Conservation (phyloP, 1,284 basidiomycete species). For the Anthracocystis walkeri region DNA sequence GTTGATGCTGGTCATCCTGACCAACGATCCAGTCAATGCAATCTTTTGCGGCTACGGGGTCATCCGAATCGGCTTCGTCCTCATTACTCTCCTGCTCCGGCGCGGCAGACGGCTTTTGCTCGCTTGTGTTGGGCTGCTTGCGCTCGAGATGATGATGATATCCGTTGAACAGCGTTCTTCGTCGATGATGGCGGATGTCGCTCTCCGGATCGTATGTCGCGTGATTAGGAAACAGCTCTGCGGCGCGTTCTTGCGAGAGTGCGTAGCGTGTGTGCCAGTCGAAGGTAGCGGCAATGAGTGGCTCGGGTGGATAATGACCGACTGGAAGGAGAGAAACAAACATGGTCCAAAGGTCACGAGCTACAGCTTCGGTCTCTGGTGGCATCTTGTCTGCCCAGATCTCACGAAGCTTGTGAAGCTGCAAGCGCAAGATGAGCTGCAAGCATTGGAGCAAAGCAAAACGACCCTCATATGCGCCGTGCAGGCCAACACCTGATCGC, state of each 20-base stretch:
- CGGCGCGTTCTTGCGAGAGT: slow-evolving; percentile 32
- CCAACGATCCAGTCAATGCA: slow-evolving; percentile 46
- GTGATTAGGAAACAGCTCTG: slow-evolving; percentile 39
- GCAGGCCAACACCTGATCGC: slow-evolving; percentile 38
- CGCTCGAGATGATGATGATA: slow-evolving; percentile 29
- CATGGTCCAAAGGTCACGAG: slow-evolving; percentile 62
- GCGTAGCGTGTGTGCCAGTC: slow-evolving; percentile 49
- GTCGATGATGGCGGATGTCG: slow-evolving; percentile 39
- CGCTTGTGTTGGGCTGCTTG: slow-evolving; percentile 1
- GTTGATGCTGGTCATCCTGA: slow-evolving; percentile 17
- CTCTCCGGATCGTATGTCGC: slow-evolving; percentile 35
- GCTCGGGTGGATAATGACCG: slow-evolving; percentile 46
- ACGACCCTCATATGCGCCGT: slow-evolving; percentile 38
- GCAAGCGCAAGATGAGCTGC: slow-evolving; percentile 58
- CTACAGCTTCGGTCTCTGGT: slow-evolving; percentile 49
- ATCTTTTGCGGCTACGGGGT: slow-evolving; percentile 31
- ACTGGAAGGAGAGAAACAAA: slow-evolving; percentile 46
- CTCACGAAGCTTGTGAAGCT: slow-evolving; percentile 47
- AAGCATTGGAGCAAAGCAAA: slow-evolving; percentile 55
- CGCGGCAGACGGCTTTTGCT: background rate
- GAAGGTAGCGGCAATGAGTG: slow-evolving; percentile 49
- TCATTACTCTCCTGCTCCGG: slow-evolving; percentile 11
- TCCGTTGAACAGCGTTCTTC: slow-evolving; percentile 37
- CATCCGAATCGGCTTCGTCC: slow-evolving; percentile 23
- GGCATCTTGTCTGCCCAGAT: slow-evolving; percentile 49